Base-by-base conservation (phyloP, 768 basidiomycete species). In the Tricholomella constricta region DNA sequence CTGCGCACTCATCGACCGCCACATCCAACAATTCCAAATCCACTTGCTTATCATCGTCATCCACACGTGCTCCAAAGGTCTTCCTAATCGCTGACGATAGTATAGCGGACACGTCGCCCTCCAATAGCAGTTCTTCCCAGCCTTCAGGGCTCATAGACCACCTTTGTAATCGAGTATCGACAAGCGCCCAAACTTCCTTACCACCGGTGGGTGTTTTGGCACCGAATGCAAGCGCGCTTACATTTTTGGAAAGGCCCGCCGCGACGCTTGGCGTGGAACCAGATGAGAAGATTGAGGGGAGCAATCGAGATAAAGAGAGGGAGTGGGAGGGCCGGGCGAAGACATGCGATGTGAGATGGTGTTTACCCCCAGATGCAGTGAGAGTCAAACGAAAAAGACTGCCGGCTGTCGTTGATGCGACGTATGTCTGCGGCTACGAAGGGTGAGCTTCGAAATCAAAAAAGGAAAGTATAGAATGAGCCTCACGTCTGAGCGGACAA, bases 1-100 rank as follows among this genome's bases (percentile, higher is more conserved):
- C 15, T 25, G 55, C 77, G 48, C 52, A 86, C 87, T 74, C 74
- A 48, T 84, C 81, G 15, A 87, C 65, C 6, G 80, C 80, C 29
- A 91, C 59, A 72, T 92, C 90, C 41, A 91, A 71, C 35, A 91
- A 68, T 63, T 93, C 91, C 3, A 93, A 69, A 58, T 91, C 89
- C 36, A 89, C 69, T 51, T 77, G 74, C 6, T 73, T 66, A 57
- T 80, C 74, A 27, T 78, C 71, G 9, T 62, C 50, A 22, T 75
- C 73, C 9, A 72, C 69, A 19, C 57, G 61, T 1, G 68, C 63
- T 45, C 67, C 68, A 49, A 81, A 74, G 0, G 70, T 71, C 29
- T 72, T 68, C 35, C 78, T 67, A 19, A 90, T 67, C 17, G 79
- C 80, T 1, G 72, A 63, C 6, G 74, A 72, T 9, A 86, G 69